Evolutionary conservation across 495 filamentous ascomycete genomes (phyloP), one percentile per base, ranked within the genome.

Genomic region (Neurospora intermedia): DNA sequence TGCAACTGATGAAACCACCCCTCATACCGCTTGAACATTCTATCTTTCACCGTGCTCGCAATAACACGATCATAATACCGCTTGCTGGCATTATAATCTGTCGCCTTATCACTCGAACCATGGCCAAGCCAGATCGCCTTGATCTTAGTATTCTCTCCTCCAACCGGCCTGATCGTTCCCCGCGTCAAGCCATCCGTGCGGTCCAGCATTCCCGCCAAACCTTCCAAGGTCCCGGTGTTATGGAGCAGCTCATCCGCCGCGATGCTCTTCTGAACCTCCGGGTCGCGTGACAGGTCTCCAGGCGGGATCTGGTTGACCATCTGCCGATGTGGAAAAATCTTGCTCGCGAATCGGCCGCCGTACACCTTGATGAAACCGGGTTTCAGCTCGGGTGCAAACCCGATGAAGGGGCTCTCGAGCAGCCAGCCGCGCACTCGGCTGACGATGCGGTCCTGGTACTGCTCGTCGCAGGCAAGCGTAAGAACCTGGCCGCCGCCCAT

Each of bases 1-100:
- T 96, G 92, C 76, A 97, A 74, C 82, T 89, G 88, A 81, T 97
- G 94, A 79, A 86, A 93, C 83, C 86, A 92, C 7, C 92, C 94
- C 69, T 92, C 90, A 77, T 95, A 97, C 9, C 83, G 76, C 83
- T 86, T 89, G 76, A 94, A 92, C 54, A 81, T 83, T 77, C 88
- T 90, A 78, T 97, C 92, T 72, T 85, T 78, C 11, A 91, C 83
- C 69, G 83, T 78, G 18, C 82, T 76, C 46, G 72, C 11, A 62
- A 62, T 74, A 59, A 88, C 82, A 70, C 77, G 69, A n/a, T 87
- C 87, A 73, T 87, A 88, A 78, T 91, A 91, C 71, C 78, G 84
- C 83, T 88, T 88, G 27, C 85, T 89, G 15, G 85, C 88, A 13
- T 87, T 81, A 75, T 85, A 91, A 75, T 86, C 87, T 4, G 90